These are phyloP conservation scores for Gymnopilus dilepis DNA, from an alignment of 768 basidiomycete species.

Conservation along the genomic window DNA sequence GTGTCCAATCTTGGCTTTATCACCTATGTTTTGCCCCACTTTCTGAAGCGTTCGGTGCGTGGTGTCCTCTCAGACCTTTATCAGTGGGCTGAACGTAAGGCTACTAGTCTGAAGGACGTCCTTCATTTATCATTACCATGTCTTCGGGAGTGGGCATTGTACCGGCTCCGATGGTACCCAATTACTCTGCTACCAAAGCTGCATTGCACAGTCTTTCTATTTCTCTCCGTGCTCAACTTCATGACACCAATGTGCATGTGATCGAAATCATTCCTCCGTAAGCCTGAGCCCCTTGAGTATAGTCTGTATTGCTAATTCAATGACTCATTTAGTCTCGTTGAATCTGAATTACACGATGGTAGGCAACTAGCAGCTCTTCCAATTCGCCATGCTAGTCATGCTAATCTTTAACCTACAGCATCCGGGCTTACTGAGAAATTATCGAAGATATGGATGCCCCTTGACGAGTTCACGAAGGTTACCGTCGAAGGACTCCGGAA, in stretches of 20 bases:
- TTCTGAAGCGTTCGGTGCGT: conserved; percentile 55
- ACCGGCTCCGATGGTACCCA: conserved; percentile 46
- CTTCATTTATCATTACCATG: conserved; percentile 54
- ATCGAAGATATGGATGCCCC: conserved; percentile 60
- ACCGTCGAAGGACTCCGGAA: conserved; percentile 34
- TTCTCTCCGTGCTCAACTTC: conserved; percentile 52
- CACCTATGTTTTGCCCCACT: conserved; percentile 56
- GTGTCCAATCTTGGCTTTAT: conserved; percentile 53
- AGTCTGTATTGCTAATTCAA: too few species aligned
- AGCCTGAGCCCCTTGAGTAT: conserved; percentile 34
- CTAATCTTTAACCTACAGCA: conserved; percentile 35
- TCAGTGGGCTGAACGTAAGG: too few species aligned
- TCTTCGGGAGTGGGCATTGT: conserved; percentile 57
- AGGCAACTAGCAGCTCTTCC: conserved; percentile 20
- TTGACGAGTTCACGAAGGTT: conserved; percentile 48
- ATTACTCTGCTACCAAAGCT: conserved; percentile 64
- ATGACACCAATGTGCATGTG: conserved; percentile 55
- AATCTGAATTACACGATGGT: conserved; percentile 69
- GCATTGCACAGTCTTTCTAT: conserved; percentile 57
- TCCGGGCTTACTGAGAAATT: conserved; percentile 54
- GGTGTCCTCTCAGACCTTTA: too few species aligned
- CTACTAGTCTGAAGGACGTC: conserved; percentile 47
- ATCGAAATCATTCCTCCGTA: conserved; percentile 65
- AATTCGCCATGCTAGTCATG: background rate
- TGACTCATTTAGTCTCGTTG: conserved; percentile 48